Conservation (phyloP, 2,329 filamentous ascomycete species). For the Magnaporthales sp. region DNA sequence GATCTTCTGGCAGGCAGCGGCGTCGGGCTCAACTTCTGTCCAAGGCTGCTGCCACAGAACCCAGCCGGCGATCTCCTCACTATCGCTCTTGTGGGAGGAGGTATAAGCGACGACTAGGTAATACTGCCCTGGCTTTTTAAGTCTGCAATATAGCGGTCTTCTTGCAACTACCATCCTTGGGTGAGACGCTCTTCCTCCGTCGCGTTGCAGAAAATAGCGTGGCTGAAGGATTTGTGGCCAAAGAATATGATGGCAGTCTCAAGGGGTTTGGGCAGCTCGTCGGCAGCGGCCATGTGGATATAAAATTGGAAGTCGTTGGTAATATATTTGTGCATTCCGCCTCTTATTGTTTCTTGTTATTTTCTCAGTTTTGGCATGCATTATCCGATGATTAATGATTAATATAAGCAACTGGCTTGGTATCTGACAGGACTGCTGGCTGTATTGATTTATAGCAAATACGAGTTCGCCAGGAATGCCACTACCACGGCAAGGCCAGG, state of each 20-base stretch:
- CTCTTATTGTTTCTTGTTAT: no score
- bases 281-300: no score
- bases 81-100: neutral
- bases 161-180: neutral
- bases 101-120: neutral
- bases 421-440: no score
- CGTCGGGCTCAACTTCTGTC: constrained; percentile 9
- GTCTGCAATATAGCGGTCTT: neutral
- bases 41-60: neutral
- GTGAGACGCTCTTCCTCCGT: constrained; percentile 2
- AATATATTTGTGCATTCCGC: no score
- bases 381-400: no score
- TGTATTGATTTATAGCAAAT: no score
- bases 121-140: neutral
- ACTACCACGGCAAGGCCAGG: constrained; percentile 33
- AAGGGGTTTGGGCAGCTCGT: no score
- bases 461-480: neutral
- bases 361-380: no score
- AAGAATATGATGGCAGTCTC: neutral
- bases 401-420: no score
- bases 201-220: neutral
- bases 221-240: neutral
- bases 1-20: neutral
- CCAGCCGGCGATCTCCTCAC: neutral
- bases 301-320: no score